Percentiles rank a stretch among this genome's conserved stretches.
Conservation (phyloP, 2,329 filamentous ascomycete genomes). For the Magnaporthiopsis rhizophila region DNA sequence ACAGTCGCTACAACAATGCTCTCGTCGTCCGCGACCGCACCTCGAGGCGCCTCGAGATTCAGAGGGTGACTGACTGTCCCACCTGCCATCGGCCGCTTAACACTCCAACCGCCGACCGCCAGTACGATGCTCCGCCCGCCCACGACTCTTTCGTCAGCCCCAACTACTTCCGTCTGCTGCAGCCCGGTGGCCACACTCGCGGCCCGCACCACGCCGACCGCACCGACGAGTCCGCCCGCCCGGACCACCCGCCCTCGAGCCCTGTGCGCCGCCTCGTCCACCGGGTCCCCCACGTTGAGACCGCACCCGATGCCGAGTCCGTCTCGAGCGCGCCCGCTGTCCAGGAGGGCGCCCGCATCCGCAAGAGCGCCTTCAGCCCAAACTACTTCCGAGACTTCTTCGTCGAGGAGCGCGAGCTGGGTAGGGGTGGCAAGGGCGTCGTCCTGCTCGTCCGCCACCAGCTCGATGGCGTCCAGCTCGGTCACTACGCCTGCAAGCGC, state of each 20-base stretch:
- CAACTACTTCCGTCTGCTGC: conserved; percentile 92
- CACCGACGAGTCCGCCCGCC: conserved; percentile 31
- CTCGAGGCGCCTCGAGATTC: conserved; percentile 78
- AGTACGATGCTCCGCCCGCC: conserved; percentile 37
- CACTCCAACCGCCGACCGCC: conserved; percentile 36
- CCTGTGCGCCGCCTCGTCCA: conserved; percentile 47
- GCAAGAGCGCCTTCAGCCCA: conserved; percentile 77
- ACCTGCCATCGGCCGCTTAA: conserved; percentile 72
- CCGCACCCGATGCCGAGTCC: conserved; percentile 34
- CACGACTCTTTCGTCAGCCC: conserved; percentile 73
- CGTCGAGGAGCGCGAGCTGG: conserved; percentile 77
- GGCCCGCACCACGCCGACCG: conserved; percentile 42
- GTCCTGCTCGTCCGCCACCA: conserved; percentile 90
- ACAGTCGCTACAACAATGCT: conserved; percentile 82
- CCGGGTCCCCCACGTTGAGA: conserved; percentile 26
- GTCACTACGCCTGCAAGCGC: conserved; percentile 72
- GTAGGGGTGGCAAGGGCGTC: conserved; percentile 87
- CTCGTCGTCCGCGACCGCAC: conserved; percentile 84
- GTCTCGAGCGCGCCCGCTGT: conserved; percentile 43
- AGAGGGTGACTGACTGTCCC: conserved; percentile 74
- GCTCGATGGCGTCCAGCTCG: conserved; percentile 79
- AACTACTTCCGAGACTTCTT: conserved; percentile 94
- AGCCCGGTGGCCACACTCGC: conserved; percentile 48
- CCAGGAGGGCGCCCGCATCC: conserved; percentile 59
- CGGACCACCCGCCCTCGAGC: conserved; percentile 38